phyloP scores from a whole-genome alignment of 495 filamentous ascomycete species.

The Amphirosellinia nigrospora region DNA sequence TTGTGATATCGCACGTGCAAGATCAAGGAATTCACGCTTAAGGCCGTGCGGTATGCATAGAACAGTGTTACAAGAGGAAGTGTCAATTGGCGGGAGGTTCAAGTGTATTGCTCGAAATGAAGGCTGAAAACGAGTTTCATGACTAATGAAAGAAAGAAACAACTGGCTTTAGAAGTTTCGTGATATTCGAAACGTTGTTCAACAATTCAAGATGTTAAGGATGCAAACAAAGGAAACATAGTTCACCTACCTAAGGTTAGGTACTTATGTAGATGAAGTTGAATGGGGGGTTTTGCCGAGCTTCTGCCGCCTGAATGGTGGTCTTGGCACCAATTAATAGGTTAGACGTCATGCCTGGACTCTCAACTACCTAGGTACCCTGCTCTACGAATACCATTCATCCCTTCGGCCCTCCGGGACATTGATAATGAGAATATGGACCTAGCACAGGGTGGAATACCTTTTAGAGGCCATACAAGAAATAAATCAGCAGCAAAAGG shows the following conservation, averaged over 20 bases:
- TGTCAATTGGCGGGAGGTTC: background rate
- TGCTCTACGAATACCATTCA: background rate
- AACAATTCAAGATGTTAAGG: background rate
- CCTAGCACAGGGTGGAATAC: slow-evolving; percentile 29
- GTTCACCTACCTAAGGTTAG: too few species aligned
- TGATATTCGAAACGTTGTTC: background rate
- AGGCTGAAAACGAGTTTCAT: too few species aligned
- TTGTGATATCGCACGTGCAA: background rate
- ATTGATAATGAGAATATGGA: slow-evolving; percentile 40
- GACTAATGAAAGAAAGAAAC: background rate
- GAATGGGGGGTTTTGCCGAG: slow-evolving; percentile 15
- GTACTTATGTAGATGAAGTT: background rate
- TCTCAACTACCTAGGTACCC: background rate
- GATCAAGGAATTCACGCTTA: slow-evolving; percentile 21
- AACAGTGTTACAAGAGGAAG: background rate
- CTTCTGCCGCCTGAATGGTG: background rate
- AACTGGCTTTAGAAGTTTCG: background rate
- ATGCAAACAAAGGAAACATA: too few species aligned
- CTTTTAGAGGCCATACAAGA: slow-evolving; percentile 43
- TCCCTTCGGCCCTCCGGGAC: background rate
- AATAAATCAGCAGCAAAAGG: slow-evolving; percentile 50
- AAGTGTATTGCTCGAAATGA: background rate
- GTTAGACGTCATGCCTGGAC: slow-evolving; percentile 3
- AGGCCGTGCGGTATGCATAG: background rate
- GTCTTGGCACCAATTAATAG: background rate